Evolutionary conservation across 2,329 filamentous ascomycete species (phyloP), one percentile per base, ranked within the genome.

Genomic region (Penicillium sp.): DNA sequence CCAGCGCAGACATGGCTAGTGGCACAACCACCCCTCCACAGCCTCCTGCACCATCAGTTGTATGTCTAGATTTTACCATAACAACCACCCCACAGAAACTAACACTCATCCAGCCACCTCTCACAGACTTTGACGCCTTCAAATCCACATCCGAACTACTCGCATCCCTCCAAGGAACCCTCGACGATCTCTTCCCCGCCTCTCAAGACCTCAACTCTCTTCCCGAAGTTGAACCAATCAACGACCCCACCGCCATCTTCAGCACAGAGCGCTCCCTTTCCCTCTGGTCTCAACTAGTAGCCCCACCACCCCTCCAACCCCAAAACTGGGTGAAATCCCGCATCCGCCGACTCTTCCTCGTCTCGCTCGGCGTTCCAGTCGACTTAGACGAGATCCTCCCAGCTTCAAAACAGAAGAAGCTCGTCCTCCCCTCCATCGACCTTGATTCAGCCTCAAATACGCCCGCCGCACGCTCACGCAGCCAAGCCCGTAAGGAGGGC

Each of bases 321-420:
- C 93, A 94, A 0, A 94, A 99, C 74, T 99, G 94, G 94, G 95
- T 97, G 56, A 90, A 94, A 61, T 96, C 92, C 50, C 90, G 92
- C 49, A 99, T 96, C 65, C 87, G 94, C 51, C 89, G 94, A 26
- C 84, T 99, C 25, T 99, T 99, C 72, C 85, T 99, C 41, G 92
- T 99, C 51, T 97, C 92, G 1, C 84, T 99, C 0, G 94, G 94
- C 18, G 94, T 99, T 0, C 94, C 94, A 1, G 91, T 99, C 43
- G 94, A 99, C 67, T 82, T 99, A 0, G 94, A 99, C 74, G 94
- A 99, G 77, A 97, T 99, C 53, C 84, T 99, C 7, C 94, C 94
- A 0, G 92, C 93, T 0, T 96, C 90, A 12, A 97, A 97, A 75
- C 94, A 99, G 73, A 97, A 97, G 82, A 97, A 97, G 72, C 86